Evolutionary conservation across 2,329 filamentous ascomycete species (phyloP), one percentile per base, ranked within the genome.

Genomic region (Scedosporium apiospermum): DNA sequence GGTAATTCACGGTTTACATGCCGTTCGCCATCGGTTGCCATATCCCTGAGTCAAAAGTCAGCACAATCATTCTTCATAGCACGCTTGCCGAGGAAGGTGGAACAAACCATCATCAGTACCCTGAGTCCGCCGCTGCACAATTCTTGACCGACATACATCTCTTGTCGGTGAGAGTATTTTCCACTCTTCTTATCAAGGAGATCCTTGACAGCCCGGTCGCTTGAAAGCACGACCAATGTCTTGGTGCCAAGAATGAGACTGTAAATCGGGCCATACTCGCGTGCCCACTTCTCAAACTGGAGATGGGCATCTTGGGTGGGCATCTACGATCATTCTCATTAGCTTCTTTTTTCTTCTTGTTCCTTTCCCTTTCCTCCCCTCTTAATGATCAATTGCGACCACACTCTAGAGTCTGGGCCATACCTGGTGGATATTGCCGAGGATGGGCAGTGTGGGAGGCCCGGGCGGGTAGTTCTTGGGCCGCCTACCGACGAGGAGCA

Each of bases 271-370:
- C 80, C 72, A 53, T 83, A 83, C 66, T 82, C 72, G 5, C 76
- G 65, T 0, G 80, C 79, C 82, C 82, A 84, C 67, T 80, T 77
- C 44, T 79, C 69, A 61, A 82, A 82, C 61, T 82, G 77, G 0
- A 78, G 65, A 62, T 82, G 77, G 0, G 68, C 68, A 27, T 79
- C 70, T 5, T 71, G 59, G 2, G 68, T 70, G 0, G 79, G 80
- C 67, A 83, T 79, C 60, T 61, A 21, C 6, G 34, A 38, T 34
- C 30, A 34, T 12, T 38, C 10, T 14, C 34, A 14, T 38, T 38
- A 38, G 34, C 34, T 38, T 12, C 3, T 38, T 34, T 38, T 38
- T 38, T 38, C 34, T 38, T 38, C 34, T 12, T 38, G 3, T 38
- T 14, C 34, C 4, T 38, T 38, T 14, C 6, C 34, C 10, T 38